Base-by-base conservation (phyloP, 83 land plant species). In the Isoetes engelmannii region DNA sequence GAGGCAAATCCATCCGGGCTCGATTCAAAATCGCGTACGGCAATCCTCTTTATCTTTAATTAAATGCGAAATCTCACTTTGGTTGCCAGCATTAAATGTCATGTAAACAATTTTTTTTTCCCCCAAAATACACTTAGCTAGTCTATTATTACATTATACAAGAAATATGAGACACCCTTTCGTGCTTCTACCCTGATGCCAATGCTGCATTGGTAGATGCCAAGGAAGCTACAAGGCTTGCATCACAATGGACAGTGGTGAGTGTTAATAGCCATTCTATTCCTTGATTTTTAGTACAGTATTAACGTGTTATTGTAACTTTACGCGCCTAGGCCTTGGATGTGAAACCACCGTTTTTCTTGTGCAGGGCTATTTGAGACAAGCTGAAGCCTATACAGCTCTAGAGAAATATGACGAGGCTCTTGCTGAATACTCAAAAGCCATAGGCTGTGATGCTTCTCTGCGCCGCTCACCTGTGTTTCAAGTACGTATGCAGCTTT, bases 191-290 rank as follows among this genome's bases (percentile, higher is more conserved):
- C n/a, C n/a, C n/a, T 6, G 80, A 92, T 60, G 49, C 63, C 54
- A 6, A 51, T 37, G 85, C 76, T 42, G 86, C 93, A 49, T 83
- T 92, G 69, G 84, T 77, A 75, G 97, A 92, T 82, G 93, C 90
- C 3, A 74, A 67, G 59, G 85, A 86, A 71, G 86, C 94, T 69
- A 70, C 71, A 55, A 66, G 18, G 45, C 59, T 86, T 54, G 83
- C 84, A 53, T 84, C 90, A 6, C 44, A 59, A 5, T 92, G 83
- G 73, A 48, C 77, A 57, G 85, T 82, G 81, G 94, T 86, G 60
- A 74, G 75, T 28, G 20, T 15, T 46, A n/a, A n/a, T n/a, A 21
- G 56, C 48, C 50, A 18, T 28, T 58, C 42, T 45, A 67, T 46
- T 53, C 43, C 8, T 20, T 3, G 62, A 15, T 57, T 45, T 62